Conservation (phyloP, 2,329 filamentous ascomycete genomes). For the Trichoderma endophyticum region DNA sequence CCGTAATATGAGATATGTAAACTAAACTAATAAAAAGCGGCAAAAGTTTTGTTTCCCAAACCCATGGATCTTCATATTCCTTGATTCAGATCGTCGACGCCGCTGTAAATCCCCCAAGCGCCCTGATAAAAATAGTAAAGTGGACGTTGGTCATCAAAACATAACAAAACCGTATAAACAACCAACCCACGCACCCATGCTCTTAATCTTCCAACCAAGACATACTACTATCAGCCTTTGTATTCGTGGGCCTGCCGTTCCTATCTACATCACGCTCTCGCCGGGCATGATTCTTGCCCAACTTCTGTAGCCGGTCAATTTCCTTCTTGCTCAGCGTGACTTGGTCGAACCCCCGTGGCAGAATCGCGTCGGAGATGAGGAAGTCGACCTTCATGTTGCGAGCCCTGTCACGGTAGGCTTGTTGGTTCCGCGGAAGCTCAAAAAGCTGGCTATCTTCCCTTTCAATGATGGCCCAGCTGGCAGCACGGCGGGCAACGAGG, state of each 20-base stretch:
- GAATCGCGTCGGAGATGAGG: slow-evolving; percentile 41
- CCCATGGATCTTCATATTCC: not conserved
- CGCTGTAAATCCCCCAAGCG: not conserved
- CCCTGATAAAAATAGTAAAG: not conserved
- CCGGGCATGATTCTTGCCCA: slow-evolving; percentile 49
- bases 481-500: slow-evolving; percentile 35
- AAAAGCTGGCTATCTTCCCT: slow-evolving; percentile 35
- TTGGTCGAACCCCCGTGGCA: slow-evolving; percentile 49
- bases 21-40: not conserved
- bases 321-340: slow-evolving; percentile 52
- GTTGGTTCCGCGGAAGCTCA: slow-evolving; percentile 47
- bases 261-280: slow-evolving; percentile 45
- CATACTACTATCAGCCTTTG: slow-evolving; percentile 17
- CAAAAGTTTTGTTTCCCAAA: not conserved
- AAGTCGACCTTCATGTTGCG: slow-evolving; percentile 54
- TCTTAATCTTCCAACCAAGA: not conserved
- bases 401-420: slow-evolving; percentile 57
- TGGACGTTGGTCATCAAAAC: not conserved
- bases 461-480: slow-evolving; percentile 34
- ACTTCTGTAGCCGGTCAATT: slow-evolving; percentile 35
- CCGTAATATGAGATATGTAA: not conserved
- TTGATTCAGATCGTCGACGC: not conserved
- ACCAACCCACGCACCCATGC: not conserved
- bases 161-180: not conserved
- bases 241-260: slow-evolving; percentile 39